Evolutionary conservation across 805 yeast genomes (phyloP), one percentile per base, ranked within the genome.

Genomic region (Yarrowia keelungensis): DNA sequence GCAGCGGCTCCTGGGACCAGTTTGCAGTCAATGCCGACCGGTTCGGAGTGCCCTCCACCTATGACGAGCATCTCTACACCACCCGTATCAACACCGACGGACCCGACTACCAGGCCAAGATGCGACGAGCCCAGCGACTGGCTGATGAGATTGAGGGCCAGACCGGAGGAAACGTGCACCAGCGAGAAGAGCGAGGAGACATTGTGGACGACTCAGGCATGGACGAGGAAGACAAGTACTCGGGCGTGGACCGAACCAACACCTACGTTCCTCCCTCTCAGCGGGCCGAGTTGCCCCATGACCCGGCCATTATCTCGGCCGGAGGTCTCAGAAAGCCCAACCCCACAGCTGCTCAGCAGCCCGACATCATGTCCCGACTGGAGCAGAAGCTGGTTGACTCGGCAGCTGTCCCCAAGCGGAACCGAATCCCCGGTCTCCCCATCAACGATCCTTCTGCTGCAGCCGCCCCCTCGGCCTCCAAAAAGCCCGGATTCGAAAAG

Each of bases 151-250:
- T 94, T 73, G 95, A 90, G 77, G 79, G 84, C 47, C 89, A 86
- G 73, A 81, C 84, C 8, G 83, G 88, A 32, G 89, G 89, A 36
- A 92, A 91, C 75, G 80, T 85, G 38, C 98, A 95, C 76, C 71
- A 93, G 35, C 94, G 97, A 71, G 99, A 94, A 77, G 99, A 94
- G 78, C 87, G 99, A 77, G 97, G 97, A 35, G 71, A 87, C 15
- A 73, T 51, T 4, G 84, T 89, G 46, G 97, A 91, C 76, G 97
- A 91, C 75, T 85, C 90, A 70, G 97, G 97, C 16, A 72, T 91
- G 73, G 98, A 95, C 78, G 99, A 95, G 80, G 99, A 95, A 78
- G 97, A 93, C 78, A 90, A 90, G 78, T 95, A 93, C 76, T 92
- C 97, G 5, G 98, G 98, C 64, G 99, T 92, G 54, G 87, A 84